phyloP scores from a whole-genome alignment of 208 protist species.

The Trypanosoma caninum region DNA sequence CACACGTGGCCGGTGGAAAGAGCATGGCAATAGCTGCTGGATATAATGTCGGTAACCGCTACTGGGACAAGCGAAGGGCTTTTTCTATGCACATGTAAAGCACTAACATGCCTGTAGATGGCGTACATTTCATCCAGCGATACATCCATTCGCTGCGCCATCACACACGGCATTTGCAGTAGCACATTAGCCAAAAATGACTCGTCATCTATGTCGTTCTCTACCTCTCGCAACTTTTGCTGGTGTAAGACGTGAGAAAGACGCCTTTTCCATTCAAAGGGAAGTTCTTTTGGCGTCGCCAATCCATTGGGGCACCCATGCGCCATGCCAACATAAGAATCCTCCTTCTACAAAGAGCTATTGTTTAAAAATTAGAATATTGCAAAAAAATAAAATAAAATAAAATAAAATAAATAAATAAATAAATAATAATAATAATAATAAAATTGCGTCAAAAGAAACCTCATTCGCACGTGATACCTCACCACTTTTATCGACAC shows the following conservation, averaged over 20 bases:
- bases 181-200: not conserved
- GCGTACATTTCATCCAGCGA: constrained; percentile 17
- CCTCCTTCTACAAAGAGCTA: too few species aligned
- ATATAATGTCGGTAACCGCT: constrained; percentile 14
- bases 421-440: not conserved
- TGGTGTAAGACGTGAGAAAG: constrained; percentile 8
- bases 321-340: not conserved
- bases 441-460: not conserved
- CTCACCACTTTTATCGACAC: too few species aligned
- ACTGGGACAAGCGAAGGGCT: not conserved
- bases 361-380: not conserved
- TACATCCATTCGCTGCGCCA: constrained; percentile 15
- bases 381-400: not conserved
- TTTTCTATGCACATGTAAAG: not conserved
- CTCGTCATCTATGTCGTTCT: not conserved
- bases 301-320: not conserved
- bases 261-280: not conserved
- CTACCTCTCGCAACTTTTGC: not conserved
- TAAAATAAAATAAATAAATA: not conserved
- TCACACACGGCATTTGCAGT: constrained; percentile 11
- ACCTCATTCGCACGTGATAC: too few species aligned
- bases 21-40: not conserved
- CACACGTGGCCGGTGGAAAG: constrained; percentile 38
- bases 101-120: constrained; percentile 18
- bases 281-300: not conserved